Evolutionary conservation across 371 early-diverging fungal genomes (phyloP), one percentile per base, ranked within the genome.

Genomic region (Saksenaea vasiformis): DNA sequence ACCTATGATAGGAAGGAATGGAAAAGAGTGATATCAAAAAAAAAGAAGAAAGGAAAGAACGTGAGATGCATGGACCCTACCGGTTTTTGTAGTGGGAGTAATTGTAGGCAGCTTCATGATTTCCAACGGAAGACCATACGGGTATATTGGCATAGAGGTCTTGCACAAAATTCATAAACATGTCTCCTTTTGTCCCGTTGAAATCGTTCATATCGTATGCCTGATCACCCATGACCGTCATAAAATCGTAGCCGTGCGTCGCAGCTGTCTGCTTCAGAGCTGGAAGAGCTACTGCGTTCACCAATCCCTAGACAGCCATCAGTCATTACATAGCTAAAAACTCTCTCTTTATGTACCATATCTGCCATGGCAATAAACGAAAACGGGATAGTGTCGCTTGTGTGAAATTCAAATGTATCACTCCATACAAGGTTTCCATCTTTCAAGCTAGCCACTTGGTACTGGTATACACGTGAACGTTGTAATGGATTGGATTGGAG

Each of bases 191-290:
- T 51, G 64, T 64, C 0, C 71, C 71, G 47, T 67, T 64, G 37
- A 71, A 71, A 44, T 71, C 71, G 5, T 64, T 64, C 67, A 71
- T 66, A 43, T 71, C 67, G 37, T 71, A 71, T 1, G 67, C 71
- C 59, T 69, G 64, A 27, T 60, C 60, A 27, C 76, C 76, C 62
- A 73, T 60, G 11, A 73, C 53, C n/a, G 76, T 66, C n/a, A 76
- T 14, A 34, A 76, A 76, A 27, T 76, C 76, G 51, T 68, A 73
- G 1, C 68, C 60, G 24, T 73, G 71, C 9, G 61, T 35, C 0
- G 17, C 39, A 5, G 65, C 77, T 15, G 71, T 35, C 1, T 60
- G 24, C 26, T 65, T 66, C 28, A 73, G 38, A 2, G 57, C 11
- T 5, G 69, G 71, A 64, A 71, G 58, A 0, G 74, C 63, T 8